A percentile compares a stretch with the other conserved stretches of the same genome.
These are phyloP conservation scores for Lithohypha guttulata DNA, from an alignment of 2,329 filamentous ascomycete species.

Conservation along the genomic window DNA sequence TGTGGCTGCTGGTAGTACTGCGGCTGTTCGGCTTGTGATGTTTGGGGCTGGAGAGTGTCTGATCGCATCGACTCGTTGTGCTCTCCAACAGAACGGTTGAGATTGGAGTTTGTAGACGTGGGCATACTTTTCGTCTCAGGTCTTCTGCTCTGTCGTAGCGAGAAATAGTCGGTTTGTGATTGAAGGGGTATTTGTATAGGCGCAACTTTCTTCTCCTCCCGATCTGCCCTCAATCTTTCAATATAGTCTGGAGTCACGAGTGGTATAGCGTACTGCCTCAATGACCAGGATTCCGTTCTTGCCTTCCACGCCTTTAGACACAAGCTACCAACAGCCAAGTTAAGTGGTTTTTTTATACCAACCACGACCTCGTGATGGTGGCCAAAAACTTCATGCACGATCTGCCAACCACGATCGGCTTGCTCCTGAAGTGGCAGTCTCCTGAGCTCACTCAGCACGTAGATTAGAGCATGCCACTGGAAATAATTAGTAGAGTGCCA, in stretches of 20 bases:
- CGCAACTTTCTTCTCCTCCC: slow-evolving; percentile 10
- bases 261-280: slow-evolving; percentile 12
- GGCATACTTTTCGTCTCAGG: background rate
- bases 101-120: background rate
- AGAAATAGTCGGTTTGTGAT: background rate
- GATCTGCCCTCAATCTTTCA: slow-evolving; percentile 15
- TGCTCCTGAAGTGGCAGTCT: slow-evolving; percentile 29
- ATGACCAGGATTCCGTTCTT: slow-evolving; percentile 13
- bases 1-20: slow-evolving; percentile 3
- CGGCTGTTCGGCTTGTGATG: background rate
- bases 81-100: background rate
- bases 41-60: background rate
- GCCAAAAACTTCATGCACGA: slow-evolving; percentile 34
- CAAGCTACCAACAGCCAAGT: slow-evolving; percentile 34
- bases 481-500: slow-evolving; percentile 41
- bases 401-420: slow-evolving; percentile 33
- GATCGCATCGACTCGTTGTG: too few relatives aligned
- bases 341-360: slow-evolving; percentile 29
- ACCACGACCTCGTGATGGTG: slow-evolving; percentile 33
- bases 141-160: background rate
- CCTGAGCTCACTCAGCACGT: slow-evolving; percentile 36
- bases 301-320: slow-evolving; percentile 37
- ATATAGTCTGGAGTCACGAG: slow-evolving; percentile 18
- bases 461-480: slow-evolving; percentile 43
- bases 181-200: background rate